Evolutionary conservation across 352 stramenopile species (phyloP), one percentile per base, ranked within the genome.

Genomic region (Globisporangium splendens): DNA sequence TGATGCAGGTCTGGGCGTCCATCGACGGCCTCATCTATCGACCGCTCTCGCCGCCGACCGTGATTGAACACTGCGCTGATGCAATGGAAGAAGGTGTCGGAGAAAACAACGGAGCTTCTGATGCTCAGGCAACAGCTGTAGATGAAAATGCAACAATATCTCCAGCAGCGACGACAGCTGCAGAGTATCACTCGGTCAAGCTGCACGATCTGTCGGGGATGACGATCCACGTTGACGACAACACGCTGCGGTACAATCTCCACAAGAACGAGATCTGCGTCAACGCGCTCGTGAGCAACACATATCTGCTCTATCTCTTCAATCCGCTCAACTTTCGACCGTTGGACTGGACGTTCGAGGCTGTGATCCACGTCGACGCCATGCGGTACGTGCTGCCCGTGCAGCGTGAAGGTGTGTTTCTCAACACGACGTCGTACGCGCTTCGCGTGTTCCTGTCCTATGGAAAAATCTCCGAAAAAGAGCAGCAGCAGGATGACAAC

Each of bases 291-390:
- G 79, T 91, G 50, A 89, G 81, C 72, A 95, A 93, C 60, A 86
- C 86, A 56, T 95, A 93, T 66, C 65, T 95, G 62, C 65, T 95
- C n/a, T 93, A 95, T 33, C 57, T 95, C 35, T 95, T 95, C 71
- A 95, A 95, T 52, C 83, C 86, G 46, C 67, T 91, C 41, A 65
- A 79, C 54, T 95, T 89, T 58, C 83, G 82, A 3, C 86, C 86
- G 11, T 70, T 93, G 46, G 83, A 95, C 59, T 95, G 83, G 83
- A 89, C 75, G 8, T 95, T 90, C 62, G 68, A 86, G 24, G 79
- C 81, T 0, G 65, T 83, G 20, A 42, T 95, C 33, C 70, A 82
- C 61, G 69, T 95, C 21, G 83, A 85, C 33, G 66, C 71, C 11
- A 55, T 43, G 14, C 66, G 59, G 20, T 86, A 85, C 61, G 47